phyloP scores from a whole-genome alignment of 805 yeast genomes.

The Saturnispora mendoncae region DNA sequence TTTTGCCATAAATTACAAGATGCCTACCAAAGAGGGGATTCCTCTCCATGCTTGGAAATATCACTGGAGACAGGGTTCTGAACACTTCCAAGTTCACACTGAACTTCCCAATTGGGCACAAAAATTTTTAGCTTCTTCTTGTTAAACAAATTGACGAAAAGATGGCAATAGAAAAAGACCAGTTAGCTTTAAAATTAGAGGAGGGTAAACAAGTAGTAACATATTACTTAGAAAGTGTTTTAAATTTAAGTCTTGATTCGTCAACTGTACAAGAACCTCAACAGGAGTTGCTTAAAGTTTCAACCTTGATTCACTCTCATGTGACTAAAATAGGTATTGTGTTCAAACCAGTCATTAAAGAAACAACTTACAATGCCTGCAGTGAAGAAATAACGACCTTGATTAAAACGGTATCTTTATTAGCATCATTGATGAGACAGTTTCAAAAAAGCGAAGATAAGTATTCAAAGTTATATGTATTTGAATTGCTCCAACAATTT shows the following conservation, averaged over 20 bases:
- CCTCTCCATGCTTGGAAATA: conserved; percentile 40
- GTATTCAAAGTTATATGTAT: conserved; percentile 25
- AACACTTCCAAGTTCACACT: conserved; percentile 2
- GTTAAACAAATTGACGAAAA: neutral
- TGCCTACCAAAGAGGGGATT: conserved; percentile 26
- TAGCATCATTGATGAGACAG: conserved; percentile 38
- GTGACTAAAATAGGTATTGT: conserved; percentile 68
- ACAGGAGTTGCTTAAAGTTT: conserved; percentile 50
- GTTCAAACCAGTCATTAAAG: conserved; percentile 48
- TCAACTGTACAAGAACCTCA: conserved; percentile 36
- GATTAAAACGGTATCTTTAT: conserved; percentile 35
- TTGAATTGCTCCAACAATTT: conserved; percentile 25
- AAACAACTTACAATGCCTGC: conserved; percentile 36
- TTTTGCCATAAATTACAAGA: conserved; percentile 20
- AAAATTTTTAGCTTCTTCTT: conserved; percentile 1
- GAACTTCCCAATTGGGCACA: conserved; percentile 6
- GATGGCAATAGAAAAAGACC: conserved; percentile 3
- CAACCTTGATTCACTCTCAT: conserved; percentile 59
- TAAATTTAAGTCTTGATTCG: conserved; percentile 13
- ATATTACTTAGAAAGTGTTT: neutral
- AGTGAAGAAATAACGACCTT: conserved; percentile 39
- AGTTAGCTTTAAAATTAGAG: neutral
- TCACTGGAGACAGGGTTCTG: conserved; percentile 4
- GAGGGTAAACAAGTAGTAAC: conserved; percentile 2
- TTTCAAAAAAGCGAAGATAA: conserved; percentile 30